Base-by-base conservation (phyloP, 352 stramenopile species). In the Globisporangium apiculatum region DNA sequence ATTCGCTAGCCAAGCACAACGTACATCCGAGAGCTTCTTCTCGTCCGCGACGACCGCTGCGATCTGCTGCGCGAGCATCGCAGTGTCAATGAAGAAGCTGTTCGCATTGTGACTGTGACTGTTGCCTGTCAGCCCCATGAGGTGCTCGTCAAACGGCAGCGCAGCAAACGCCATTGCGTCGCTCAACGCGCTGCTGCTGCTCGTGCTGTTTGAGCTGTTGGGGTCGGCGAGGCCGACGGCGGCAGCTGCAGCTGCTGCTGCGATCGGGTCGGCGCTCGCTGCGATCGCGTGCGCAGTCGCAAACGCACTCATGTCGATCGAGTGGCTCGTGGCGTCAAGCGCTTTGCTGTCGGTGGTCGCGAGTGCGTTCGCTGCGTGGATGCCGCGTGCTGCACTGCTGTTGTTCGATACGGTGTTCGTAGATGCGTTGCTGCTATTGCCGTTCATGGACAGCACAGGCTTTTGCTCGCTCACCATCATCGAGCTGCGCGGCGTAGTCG, bases 1-100 rank as follows among this genome's bases (percentile, higher is more conserved):
- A 14, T 37, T 6, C 42, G 10, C 8, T 35, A 2, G 8, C 48
- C 18, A 41, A 60, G 11, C 6, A 10, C 18, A 18, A 57, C 40
- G 49, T 62, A 90, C 80, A 75, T 90, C 80, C 15, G 80, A 90
- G 11, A 90, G 75, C 55, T 90, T 90, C 61, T 88, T 87, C 58
- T 88, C 80, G 61, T 90, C 80, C 9, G 71, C 74, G 14, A 90
- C 77, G 2, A 80, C 73, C 31, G 79, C 73, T 7, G 80, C 74
- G 38, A 90, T 85, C 62, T 90, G 80, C 65, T 81, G 67, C 43
- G 69, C 72, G 35, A 81, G 64, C 42, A 66, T 68, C 4, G 72
- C 72, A 35, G 72, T 77, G 57, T 90, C 77, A 41, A 90, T 72
- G 53, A 88, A 88, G 55, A 88, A 88, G 58, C 71, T 67, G 40